A percentile compares a stretch with the other conserved stretches of the same genome.
phyloP scores from a whole-genome alignment of 148 eudicot genomes.

The Camellia sinensis region DNA sequence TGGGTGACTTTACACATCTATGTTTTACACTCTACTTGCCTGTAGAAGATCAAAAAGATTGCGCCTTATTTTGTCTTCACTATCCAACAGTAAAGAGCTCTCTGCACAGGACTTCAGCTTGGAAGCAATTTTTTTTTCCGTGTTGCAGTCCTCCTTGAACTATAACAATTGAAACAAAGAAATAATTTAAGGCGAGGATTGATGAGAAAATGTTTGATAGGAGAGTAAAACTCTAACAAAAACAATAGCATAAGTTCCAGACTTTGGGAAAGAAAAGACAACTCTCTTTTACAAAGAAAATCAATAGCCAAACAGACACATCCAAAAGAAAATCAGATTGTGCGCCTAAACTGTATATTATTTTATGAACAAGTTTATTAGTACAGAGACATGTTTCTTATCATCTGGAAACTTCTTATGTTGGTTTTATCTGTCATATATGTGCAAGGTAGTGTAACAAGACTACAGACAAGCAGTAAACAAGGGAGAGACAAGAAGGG shows the following conservation, averaged over 20 bases:
- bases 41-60: slow-evolving; percentile 72
- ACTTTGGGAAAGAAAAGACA: neutral
- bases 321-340: neutral
- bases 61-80: slow-evolving; percentile 63
- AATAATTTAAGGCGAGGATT: neutral
- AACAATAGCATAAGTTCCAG: neutral
- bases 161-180: slow-evolving; percentile 28
- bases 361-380: neutral
- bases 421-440: neutral
- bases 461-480: neutral
- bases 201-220: neutral
- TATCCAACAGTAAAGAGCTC: slow-evolving; percentile 53
- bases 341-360: neutral
- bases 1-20: neutral
- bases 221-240: neutral
- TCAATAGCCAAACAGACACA: neutral
- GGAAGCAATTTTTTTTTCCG: slow-evolving; percentile 83
- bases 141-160: slow-evolving; percentile 94
- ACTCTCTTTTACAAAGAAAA: neutral
- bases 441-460: neutral
- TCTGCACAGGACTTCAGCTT: slow-evolving; percentile 69
- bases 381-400: neutral
- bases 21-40: slow-evolving; percentile 35
- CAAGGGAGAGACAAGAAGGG: neutral
- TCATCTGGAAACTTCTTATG: neutral